phyloP scores from a whole-genome alignment of 768 basidiomycete species.

The Peribolospora kevripleyi region DNA sequence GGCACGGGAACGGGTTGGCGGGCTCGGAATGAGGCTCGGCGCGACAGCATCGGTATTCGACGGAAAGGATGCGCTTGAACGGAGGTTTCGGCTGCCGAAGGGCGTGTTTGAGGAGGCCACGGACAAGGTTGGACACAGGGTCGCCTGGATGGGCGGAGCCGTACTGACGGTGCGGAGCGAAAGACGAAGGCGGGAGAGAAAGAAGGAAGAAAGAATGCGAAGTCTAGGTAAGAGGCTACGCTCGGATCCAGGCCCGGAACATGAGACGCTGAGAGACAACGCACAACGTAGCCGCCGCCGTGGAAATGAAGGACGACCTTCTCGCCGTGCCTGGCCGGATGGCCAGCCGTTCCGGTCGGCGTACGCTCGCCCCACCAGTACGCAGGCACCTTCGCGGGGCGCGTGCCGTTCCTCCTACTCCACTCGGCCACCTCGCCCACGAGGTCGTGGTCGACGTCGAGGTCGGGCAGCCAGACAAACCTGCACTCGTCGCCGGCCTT shows the following conservation, averaged over 20 bases:
- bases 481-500: slow-evolving; percentile 4
- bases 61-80: slow-evolving; percentile 20
- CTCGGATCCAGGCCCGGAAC: slow-evolving; percentile 12
- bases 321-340: slow-evolving; percentile 15
- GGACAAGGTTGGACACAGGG: background rate
- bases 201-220: slow-evolving; percentile 5
- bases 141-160: background rate
- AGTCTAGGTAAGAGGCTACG: slow-evolving; percentile 5
- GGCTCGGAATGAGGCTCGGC: slow-evolving; percentile 21
- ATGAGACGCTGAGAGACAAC: slow-evolving; percentile 11
- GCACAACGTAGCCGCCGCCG: slow-evolving; percentile 16
- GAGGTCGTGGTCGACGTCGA: slow-evolving; percentile 1
- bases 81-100: background rate
- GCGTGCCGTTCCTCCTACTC: slow-evolving; percentile 11
- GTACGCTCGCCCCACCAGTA: slow-evolving; percentile 14
- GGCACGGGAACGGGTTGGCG: slow-evolving; percentile 43
- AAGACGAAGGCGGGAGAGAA: background rate
- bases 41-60: slow-evolving; percentile 49
- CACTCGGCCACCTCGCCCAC: background rate
- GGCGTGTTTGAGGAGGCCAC: no score
- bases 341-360: slow-evolving; percentile 8
- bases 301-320: slow-evolving; percentile 20
- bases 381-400: slow-evolving; percentile 10
- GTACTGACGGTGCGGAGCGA: background rate
- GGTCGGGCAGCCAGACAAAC: slow-evolving; percentile 7